Evolutionary conservation across 1,284 basidiomycete species (phyloP), one percentile per base, ranked within the genome.

Genomic region (Ceratobasidium sp.): DNA sequence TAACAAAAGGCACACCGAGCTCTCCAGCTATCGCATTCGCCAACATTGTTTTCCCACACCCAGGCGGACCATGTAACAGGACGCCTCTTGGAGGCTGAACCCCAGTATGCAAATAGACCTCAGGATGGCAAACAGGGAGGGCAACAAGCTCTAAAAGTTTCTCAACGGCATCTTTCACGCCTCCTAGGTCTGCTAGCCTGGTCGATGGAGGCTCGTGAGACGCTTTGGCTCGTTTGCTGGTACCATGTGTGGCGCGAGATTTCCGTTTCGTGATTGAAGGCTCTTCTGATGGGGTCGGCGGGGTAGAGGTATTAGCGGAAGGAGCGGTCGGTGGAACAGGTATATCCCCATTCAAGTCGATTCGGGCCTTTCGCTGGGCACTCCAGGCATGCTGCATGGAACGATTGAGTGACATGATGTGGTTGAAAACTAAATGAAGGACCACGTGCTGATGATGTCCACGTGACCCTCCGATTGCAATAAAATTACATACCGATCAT

Each of bases 121-220:
- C 96, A 0, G 96, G 96, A 79, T 98, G 96, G 69, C 90, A 89
- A 2, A 99, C 80, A 0, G 96, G 96, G 86, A 98, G 90, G 0
- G 93, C 95, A 27, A 98, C 94, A 22, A 97, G 88, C 77, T 98
- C 96, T 32, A 98, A 85, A 80, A 98, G 87, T 79, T 95, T 96
- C 77, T 96, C 94, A 35, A 98, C 86, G 72, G 91, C 95, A 12
- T 82, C 76, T 60, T 92, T 88, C 6, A 98, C 86, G 3, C 96
- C 96, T 25, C 96, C 96, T 0, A 99, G 85, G 75, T 96, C 91
- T 1, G 91, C 85, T 13, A 98, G 82, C 1, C 92, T 85, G 0
- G 88, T 86, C 1, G 82, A 76, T 0, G 93, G 93, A 0, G 91
- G 87, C 1, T 83, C 73, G 73, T 91, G 81, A 45, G 78, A 76